Evolutionary conservation across 148 eudicot genomes (phyloP).

Genomic region (Camellia japonica): DNA sequence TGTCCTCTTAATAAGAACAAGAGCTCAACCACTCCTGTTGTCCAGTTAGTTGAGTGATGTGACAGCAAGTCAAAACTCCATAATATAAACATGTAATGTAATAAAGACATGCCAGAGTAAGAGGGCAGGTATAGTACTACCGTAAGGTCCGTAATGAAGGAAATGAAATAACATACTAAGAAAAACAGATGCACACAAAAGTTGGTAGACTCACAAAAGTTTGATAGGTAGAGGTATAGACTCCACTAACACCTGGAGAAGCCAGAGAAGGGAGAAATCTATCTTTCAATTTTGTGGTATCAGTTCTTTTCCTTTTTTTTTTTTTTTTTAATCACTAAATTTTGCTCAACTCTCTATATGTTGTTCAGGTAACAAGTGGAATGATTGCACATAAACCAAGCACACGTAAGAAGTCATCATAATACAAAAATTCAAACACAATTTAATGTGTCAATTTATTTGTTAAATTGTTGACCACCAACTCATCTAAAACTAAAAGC

Average conservation of each 20-base stretch:
- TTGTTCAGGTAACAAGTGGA: background rate
- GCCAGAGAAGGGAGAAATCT: slow-evolving; percentile 2
- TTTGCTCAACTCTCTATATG: background rate
- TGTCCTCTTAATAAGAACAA: background rate
- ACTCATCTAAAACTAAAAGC: too few species aligned
- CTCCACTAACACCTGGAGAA: background rate
- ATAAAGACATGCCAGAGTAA: background rate
- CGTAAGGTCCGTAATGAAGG: background rate
- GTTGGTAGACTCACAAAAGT: background rate
- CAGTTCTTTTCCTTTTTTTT: too few species aligned
- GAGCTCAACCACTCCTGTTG: background rate
- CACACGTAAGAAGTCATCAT: background rate
- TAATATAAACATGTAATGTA: background rate
- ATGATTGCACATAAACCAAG: background rate
- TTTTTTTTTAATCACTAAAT: background rate
- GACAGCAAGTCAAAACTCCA: background rate
- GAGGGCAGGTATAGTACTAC: background rate
- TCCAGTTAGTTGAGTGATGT: background rate
- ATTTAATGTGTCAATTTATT: too few species aligned
- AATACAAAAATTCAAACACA: background rate
- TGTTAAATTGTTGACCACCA: too few species aligned
- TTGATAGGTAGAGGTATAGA: background rate
- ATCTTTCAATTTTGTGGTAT: background rate
- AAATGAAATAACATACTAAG: background rate
- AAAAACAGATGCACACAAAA: background rate